Conservation (phyloP, 2,329 filamentous ascomycete genomes). For the Apiospora arundinis region DNA sequence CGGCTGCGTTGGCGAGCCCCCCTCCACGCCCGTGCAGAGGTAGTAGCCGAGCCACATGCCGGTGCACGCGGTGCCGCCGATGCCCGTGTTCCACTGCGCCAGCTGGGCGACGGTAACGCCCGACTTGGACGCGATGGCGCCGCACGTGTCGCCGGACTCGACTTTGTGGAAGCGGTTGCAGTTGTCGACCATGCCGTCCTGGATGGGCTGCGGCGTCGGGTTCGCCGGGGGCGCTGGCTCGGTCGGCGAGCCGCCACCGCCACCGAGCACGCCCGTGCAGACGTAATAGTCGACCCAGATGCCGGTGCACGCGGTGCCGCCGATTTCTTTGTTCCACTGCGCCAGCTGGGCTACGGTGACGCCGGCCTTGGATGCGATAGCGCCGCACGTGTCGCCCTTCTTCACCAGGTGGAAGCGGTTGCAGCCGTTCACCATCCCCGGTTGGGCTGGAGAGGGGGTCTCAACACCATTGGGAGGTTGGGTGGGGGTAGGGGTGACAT, state of each 20-base stretch:
- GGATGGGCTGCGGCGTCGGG: not conserved
- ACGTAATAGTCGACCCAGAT: not conserved
- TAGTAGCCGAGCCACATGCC: not conserved
- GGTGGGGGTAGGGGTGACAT: not conserved
- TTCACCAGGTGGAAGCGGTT: not conserved
- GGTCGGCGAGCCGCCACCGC: not conserved
- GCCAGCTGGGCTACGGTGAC: constrained; percentile 2
- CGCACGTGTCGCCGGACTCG: not conserved
- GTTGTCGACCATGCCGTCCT: not conserved
- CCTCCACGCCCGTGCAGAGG: constrained; percentile 8
- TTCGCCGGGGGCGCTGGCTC: not conserved
- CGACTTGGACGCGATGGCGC: not conserved
- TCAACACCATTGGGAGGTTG: not conserved
- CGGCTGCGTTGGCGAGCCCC: constrained; percentile 3
- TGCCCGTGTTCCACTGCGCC: constrained; percentile 8
- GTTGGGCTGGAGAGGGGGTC: not conserved
- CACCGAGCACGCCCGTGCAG: not conserved
- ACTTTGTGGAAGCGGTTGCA: constrained; percentile 3
- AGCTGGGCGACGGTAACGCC: not conserved
- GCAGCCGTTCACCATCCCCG: constrained; percentile 8
- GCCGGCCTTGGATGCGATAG: not conserved
- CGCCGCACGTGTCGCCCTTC: not conserved
- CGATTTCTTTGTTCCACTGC: constrained; percentile 10
- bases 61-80: not conserved
- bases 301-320: not conserved